Conservation (phyloP, 257 asterid genomes). For the Solanum pinnatisectum region DNA sequence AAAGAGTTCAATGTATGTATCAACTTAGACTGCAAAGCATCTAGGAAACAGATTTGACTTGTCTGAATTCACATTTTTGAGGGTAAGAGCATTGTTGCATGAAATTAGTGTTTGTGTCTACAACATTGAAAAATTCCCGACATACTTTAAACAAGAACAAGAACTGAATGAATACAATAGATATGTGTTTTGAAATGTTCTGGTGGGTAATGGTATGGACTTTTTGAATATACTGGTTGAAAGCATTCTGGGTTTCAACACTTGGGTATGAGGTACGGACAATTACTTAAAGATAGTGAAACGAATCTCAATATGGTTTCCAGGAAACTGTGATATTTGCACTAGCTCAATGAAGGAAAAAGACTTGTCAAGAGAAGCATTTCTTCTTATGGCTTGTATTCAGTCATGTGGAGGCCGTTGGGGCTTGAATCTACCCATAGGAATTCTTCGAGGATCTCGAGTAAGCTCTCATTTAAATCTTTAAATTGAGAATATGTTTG, state of each 20-base stretch:
- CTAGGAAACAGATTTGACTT: not conserved
- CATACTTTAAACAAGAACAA: not conserved
- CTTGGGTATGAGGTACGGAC: not conserved
- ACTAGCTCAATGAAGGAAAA: slow-evolving; percentile 56
- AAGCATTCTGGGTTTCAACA: not conserved
- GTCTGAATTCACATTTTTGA: not conserved
- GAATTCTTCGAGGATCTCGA: slow-evolving; percentile 93
- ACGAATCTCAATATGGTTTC: slow-evolving; percentile 1
- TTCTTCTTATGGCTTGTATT: slow-evolving; percentile 81
- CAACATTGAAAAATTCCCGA: not conserved
- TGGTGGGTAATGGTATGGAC: not conserved
- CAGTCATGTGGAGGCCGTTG: slow-evolving; percentile 72
- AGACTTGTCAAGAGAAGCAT: slow-evolving; percentile 86
- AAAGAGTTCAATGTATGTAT: not conserved
- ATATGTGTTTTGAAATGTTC: not conserved
- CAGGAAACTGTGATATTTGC: slow-evolving; percentile 93
- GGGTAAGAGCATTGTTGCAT: not conserved
- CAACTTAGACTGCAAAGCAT: not conserved
- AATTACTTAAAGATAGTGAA: not conserved
- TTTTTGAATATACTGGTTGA: not conserved
- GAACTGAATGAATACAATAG: not conserved
- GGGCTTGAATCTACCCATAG: slow-evolving; percentile 90
- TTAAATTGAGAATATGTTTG: not conserved
- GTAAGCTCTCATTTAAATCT: slow-evolving; percentile 37
- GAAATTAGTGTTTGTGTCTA: not conserved